These are phyloP conservation scores for Wickerhamiella dianesei DNA, from an alignment of 805 yeast genomes.

Conservation along the genomic window DNA sequence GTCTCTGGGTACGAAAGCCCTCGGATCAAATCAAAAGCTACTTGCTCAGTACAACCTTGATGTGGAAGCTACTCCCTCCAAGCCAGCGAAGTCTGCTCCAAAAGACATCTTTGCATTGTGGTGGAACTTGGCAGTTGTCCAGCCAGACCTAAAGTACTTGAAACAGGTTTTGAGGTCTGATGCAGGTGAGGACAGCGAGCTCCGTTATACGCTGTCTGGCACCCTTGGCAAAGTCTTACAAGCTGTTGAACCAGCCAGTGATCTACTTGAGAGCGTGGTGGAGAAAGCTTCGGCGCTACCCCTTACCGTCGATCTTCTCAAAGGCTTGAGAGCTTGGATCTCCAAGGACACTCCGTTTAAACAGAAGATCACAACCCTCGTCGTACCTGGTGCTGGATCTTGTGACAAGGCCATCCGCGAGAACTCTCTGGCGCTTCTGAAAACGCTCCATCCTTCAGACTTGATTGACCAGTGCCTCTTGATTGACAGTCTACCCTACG, in stretches of 20 bases:
- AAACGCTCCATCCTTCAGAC: constrained; percentile 3
- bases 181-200: neutral
- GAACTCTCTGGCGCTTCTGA: constrained; percentile 10
- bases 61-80: too few relatives aligned
- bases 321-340: neutral
- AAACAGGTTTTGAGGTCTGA: neutral
- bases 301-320: neutral
- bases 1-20: neutral
- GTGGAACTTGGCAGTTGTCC: neutral
- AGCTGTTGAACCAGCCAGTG: neutral
- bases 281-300: neutral
- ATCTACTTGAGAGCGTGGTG: neutral
- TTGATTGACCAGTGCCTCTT: constrained; percentile 36
- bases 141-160: neutral
- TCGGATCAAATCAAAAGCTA: neutral
- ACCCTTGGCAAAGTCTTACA: neutral
- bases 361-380: neutral
- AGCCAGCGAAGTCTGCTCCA: too few relatives aligned
- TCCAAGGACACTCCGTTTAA: neutral
- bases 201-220: neutral
- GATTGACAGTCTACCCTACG: constrained; percentile 62
- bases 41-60: neutral
- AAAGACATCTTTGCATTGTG: neutral
- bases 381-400: constrained; percentile 3
- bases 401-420: constrained; percentile 13